Evolutionary conservation across 2,329 filamentous ascomycete genomes (phyloP).

Genomic region (Gremmenia infestans): DNA sequence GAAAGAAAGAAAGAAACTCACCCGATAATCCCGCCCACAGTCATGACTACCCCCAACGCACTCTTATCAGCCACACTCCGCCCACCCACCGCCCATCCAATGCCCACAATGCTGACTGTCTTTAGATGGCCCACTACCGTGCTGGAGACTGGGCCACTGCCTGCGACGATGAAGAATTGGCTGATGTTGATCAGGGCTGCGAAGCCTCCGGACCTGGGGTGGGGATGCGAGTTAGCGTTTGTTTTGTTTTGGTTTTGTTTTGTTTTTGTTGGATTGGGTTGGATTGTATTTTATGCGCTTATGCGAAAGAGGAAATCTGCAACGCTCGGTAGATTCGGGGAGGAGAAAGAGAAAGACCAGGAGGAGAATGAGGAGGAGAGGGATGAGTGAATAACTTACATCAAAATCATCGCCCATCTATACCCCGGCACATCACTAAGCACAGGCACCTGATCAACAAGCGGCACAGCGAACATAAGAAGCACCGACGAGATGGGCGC

Average conservation of each 20-base stretch:
- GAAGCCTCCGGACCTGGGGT: constrained; percentile 34
- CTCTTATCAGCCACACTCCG: constrained; percentile 19
- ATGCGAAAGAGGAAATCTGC: too few species aligned
- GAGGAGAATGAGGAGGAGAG: too few species aligned
- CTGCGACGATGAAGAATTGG: constrained; percentile 31
- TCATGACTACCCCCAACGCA: constrained; percentile 22
- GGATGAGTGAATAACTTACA: background rate
- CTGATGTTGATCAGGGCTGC: constrained; percentile 34
- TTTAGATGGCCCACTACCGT: constrained; percentile 41
- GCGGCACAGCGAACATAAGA: constrained; percentile 38
- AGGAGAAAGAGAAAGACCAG: constrained; percentile 7
- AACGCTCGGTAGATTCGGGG: too few species aligned
- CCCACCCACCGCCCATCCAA: constrained; percentile 23
- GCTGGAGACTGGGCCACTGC: constrained; percentile 35
- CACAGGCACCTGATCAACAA: constrained; percentile 35
- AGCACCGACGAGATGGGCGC: constrained; percentile 39
- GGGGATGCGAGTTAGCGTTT: background rate
- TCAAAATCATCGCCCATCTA: constrained; percentile 35
- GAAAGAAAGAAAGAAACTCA: constrained; percentile 9
- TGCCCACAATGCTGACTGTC: constrained; percentile 28
- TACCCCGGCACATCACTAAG: constrained; percentile 31
- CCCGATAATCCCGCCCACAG: constrained; percentile 22
- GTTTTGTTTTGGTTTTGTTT: background rate
- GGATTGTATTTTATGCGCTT: too few species aligned
- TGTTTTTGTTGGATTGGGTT: background rate